Evolutionary conservation across 78 protist species (phyloP).

Genomic region (Emiliania huxleyi): DNA sequence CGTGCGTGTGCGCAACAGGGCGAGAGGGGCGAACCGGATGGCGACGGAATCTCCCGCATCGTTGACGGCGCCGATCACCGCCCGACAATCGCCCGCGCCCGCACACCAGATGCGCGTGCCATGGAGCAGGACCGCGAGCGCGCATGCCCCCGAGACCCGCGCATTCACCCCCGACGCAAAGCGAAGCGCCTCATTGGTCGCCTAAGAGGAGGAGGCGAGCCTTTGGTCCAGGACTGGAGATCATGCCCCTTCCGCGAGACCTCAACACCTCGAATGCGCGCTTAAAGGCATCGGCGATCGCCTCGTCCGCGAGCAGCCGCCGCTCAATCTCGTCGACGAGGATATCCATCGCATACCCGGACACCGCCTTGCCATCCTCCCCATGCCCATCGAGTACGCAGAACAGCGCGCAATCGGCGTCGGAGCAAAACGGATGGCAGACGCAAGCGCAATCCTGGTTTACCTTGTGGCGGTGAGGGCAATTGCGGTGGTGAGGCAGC

Average conservation of each 20-base stretch:
- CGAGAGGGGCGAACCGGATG: too few species aligned
- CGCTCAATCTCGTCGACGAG: background rate
- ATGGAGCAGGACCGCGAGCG: background rate
- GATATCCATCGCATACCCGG: background rate
- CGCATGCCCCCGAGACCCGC: background rate
- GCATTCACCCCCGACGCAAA: background rate
- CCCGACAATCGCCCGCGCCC: background rate
- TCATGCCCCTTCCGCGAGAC: too few species aligned
- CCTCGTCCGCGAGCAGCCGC: background rate
- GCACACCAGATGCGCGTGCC: background rate
- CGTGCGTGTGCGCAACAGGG: too few species aligned
- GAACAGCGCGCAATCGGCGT: background rate
- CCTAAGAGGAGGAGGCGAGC: too few species aligned
- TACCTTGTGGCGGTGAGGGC: too few species aligned
- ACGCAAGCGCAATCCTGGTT: conserved; percentile 6
- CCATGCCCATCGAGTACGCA: background rate
- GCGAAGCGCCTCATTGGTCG: background rate
- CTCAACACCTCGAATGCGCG: background rate
- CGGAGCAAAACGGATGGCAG: background rate
- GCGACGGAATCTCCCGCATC: background rate
- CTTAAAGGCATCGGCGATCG: background rate
- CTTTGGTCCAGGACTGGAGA: too few species aligned
- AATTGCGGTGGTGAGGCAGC: too few species aligned
- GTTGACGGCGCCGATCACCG: background rate
- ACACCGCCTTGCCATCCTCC: background rate